Evolutionary conservation across 352 stramenopile genomes (phyloP).

Genomic region (Pythium aphanidermatum): DNA sequence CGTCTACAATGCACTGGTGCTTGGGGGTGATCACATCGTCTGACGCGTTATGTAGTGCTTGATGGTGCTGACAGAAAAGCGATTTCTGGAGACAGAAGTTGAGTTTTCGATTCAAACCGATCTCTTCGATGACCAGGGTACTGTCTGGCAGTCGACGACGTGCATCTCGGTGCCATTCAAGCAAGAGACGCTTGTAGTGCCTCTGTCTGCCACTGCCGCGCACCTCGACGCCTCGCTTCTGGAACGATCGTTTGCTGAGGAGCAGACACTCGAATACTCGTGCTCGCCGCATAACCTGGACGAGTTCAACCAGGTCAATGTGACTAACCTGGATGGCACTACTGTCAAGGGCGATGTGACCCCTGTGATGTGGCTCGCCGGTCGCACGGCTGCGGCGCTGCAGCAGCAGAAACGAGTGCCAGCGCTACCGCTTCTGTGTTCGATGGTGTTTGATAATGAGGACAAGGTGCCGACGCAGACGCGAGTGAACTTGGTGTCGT

Average conservation of each 20-base stretch:
- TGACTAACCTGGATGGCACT: slow-evolving; percentile 33
- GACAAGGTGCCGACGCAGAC: slow-evolving; percentile 9
- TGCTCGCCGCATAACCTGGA: slow-evolving; percentile 42
- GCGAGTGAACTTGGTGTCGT: slow-evolving; percentile 10
- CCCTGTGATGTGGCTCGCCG: slow-evolving; percentile 58
- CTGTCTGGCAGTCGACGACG: slow-evolving; percentile 70
- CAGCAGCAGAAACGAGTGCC: slow-evolving; percentile 46
- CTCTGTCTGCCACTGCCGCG: slow-evolving; percentile 34
- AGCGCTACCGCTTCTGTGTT: slow-evolving; percentile 48
- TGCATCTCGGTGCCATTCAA: slow-evolving; percentile 59
- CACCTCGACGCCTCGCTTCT: slow-evolving; percentile 32
- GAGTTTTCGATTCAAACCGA: slow-evolving; percentile 77
- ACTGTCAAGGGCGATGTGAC: slow-evolving; percentile 18
- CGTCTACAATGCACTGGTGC: slow-evolving; percentile 3
- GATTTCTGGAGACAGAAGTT: slow-evolving; percentile 57
- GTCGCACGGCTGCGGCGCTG: slow-evolving; percentile 30
- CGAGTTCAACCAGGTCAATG: slow-evolving; percentile 52
- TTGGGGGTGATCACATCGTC: slow-evolving; percentile 1
- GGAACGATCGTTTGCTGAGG: slow-evolving; percentile 13
- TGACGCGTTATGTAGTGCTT: slow-evolving; percentile 34
- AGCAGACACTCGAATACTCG: slow-evolving; percentile 20
- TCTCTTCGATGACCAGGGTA: slow-evolving; percentile 61
- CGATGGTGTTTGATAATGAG: slow-evolving; percentile 36
- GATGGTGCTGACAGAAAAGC: slow-evolving; percentile 74
- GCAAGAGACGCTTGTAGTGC: slow-evolving; percentile 47